Base-by-base conservation (phyloP, 2,329 filamentous ascomycete species). In the Xenoacremonium recifei region DNA sequence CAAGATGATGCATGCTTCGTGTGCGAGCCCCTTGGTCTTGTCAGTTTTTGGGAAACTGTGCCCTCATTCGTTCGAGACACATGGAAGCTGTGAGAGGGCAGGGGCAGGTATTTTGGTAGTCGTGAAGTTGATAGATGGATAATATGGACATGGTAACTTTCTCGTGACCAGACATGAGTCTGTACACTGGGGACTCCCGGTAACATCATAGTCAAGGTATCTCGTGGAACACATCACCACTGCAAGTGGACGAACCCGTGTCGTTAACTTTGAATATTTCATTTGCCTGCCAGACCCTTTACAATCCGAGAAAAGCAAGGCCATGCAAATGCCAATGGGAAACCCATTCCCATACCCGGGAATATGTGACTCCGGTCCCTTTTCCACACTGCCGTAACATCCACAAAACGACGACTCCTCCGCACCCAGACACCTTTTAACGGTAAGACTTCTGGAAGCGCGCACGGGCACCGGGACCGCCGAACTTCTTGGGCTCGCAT, bases 391-490 rank as follows among this genome's bases (percentile, higher is more conserved):
- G 59, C 56, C 49, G 42, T 53, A 51, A 54, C 57, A 49, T 47
- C 51, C 45, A 42, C 54, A 43, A 47, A 43, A 43, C 49, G 42
- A 48, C 47, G 42, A 38, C 42, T 44, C 43, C 44, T 49, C 43
- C 50, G 50, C 54, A 42, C 47, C 34, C 47, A 45, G 41, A 34
- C 5, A 47, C 48, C 54, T 54, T 63, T 89, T 92, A 96, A 91
- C 91, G 89, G 85, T 96, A 96, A 62, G 91, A 96, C 82, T 96
- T 96, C 82, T 97, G 92, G 91, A 89, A 97, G 71, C 91, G 87
- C 69, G 92, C 80, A 70, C 92, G 87, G 70, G 93, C 92, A 84
- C 92, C 92, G 65, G 83, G 87, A 88, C 87, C 88, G 72, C 84
- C 85, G 70, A 89, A 89, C 82, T 96, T 96, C 91, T 97, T 97